phyloP scores from a whole-genome alignment of 306 rosid genomes.

The Ormosia semicastrata region DNA sequence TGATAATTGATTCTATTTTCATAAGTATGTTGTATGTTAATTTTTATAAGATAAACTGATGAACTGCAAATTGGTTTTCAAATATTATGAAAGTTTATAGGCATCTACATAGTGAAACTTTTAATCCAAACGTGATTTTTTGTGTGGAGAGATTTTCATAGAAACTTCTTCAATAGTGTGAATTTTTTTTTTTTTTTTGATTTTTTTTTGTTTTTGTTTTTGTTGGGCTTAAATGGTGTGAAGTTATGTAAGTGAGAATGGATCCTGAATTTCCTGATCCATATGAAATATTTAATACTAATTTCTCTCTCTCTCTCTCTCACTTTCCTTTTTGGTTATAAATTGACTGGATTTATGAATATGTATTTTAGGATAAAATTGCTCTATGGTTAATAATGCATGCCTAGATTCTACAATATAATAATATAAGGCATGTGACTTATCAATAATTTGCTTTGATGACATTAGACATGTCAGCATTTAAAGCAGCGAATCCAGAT shows the following conservation, averaged over 20 bases:
- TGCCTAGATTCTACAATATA: neutral
- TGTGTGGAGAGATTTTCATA: neutral
- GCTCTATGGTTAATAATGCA: neutral
- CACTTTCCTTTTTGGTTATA: neutral
- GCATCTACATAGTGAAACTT: neutral
- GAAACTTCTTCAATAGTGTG: neutral
- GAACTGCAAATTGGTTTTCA: neutral
- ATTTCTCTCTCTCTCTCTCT: neutral
- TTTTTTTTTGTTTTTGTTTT: too few species aligned
- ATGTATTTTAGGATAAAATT: neutral
- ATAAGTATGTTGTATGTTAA: neutral
- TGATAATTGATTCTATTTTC: neutral
- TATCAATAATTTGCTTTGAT: slow-evolving; percentile 27
- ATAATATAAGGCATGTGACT: neutral
- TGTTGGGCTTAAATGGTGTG: neutral
- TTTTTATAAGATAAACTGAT: neutral
- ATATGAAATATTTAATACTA: neutral
- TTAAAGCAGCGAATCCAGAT: slow-evolving; percentile 85
- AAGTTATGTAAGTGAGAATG: neutral
- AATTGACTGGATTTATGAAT: neutral
- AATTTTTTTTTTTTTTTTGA: neutral
- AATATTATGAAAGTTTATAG: neutral
- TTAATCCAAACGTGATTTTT: too few species aligned
- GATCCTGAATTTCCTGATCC: neutral
- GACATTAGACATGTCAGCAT: slow-evolving; percentile 75